These are phyloP conservation scores for Dichotomopilus funicola DNA, from an alignment of 2,329 filamentous ascomycete species.

Conservation along the genomic window DNA sequence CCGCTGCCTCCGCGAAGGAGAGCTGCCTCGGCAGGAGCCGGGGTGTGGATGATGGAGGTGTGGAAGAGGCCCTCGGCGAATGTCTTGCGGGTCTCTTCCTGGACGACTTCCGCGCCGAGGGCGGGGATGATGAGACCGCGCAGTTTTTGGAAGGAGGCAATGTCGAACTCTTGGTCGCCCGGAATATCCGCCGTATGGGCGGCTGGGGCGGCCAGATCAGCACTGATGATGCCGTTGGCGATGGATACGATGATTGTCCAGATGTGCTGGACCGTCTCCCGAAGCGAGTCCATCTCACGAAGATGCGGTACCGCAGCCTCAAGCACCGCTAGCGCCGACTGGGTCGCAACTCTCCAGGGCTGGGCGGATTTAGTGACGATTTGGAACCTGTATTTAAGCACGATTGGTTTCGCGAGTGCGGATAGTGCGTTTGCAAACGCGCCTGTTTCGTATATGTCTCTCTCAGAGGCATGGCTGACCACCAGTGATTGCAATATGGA, in stretches of 20 bases:
- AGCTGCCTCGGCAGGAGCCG: slow-evolving; percentile 47
- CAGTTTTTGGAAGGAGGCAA: slow-evolving; percentile 63
- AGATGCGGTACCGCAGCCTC: slow-evolving; percentile 58
- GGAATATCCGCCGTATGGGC: slow-evolving; percentile 41
- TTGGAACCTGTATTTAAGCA: slow-evolving; percentile 73
- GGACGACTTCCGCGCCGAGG: slow-evolving; percentile 59
- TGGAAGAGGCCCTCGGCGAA: slow-evolving; percentile 74
- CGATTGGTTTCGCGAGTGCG: slow-evolving; percentile 63
- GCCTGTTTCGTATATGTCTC: slow-evolving; percentile 63
- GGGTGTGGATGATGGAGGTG: slow-evolving; percentile 72
- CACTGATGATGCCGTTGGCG: slow-evolving; percentile 61
- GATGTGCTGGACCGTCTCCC: slow-evolving; percentile 46
- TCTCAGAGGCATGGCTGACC: slow-evolving; percentile 51
- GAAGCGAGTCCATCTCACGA: slow-evolving; percentile 41
- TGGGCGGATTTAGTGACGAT: slow-evolving; percentile 62
- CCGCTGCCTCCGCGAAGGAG: slow-evolving; percentile 48
- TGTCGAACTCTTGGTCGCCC: slow-evolving; percentile 75
- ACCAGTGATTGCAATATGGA: slow-evolving; percentile 57
- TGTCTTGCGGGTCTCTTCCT: slow-evolving; percentile 58
- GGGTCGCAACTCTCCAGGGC: slow-evolving; percentile 77
- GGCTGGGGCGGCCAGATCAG: slow-evolving; percentile 47
- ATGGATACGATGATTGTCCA: slow-evolving; percentile 65
- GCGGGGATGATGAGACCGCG: slow-evolving; percentile 66
- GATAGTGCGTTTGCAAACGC: slow-evolving; percentile 59
- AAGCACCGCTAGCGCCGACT: slow-evolving; percentile 61